These are phyloP conservation scores for Lagerstroemia speciosa DNA, from an alignment of 345 rosid genomes.

Conservation along the genomic window DNA sequence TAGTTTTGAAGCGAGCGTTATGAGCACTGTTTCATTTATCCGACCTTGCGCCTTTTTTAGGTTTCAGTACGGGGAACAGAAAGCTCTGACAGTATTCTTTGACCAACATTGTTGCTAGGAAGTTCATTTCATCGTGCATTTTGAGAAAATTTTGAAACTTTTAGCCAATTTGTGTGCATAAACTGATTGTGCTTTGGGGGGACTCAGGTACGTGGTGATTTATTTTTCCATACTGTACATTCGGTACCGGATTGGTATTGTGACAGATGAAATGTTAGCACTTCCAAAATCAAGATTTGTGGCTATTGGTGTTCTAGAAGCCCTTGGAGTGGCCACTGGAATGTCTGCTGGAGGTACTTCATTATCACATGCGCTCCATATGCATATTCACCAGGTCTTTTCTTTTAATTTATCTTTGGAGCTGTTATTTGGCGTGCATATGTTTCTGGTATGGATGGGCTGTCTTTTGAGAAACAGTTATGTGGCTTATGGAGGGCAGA, in stretches of 20 bases:
- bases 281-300: conserved; percentile 62
- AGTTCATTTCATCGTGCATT: not conserved
- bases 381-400: not conserved
- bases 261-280: conserved; percentile 61
- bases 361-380: not conserved
- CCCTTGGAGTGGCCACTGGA: conserved; percentile 69
- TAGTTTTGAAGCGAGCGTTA: not conserved
- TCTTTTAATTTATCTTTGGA: no score
- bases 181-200: not conserved
- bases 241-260: conserved; percentile 58
- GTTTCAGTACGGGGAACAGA: not conserved
- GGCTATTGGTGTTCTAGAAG: conserved; percentile 65
- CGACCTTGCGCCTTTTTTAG: not conserved
- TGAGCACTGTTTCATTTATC: not conserved
- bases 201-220: conserved; percentile 55
- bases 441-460: no score
- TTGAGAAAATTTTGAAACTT: not conserved
- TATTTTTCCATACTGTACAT: conserved; percentile 49
- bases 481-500: no score
- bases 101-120: not conserved
- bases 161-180: not conserved
- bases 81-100: not conserved
- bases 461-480: no score
- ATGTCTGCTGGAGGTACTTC: conserved; percentile 79
- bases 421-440: no score